phyloP scores from a whole-genome alignment of 208 protist genomes.

The Dictyostelium gargantuum region DNA sequence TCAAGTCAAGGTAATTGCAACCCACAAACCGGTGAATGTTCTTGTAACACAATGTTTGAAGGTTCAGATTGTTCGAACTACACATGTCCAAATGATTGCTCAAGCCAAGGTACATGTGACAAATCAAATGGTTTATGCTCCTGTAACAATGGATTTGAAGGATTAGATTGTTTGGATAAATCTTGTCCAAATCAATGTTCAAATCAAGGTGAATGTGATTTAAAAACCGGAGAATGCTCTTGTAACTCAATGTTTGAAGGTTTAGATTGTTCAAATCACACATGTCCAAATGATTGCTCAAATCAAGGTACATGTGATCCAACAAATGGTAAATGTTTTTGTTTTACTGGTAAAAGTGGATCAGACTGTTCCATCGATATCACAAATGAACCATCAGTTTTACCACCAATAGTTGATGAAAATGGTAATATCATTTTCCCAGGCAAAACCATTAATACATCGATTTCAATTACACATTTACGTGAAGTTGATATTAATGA shows the following conservation, averaged over 20 bases:
- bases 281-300: not conserved
- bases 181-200: too few relatives aligned
- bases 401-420: not conserved
- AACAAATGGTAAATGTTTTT: not conserved
- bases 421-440: not conserved
- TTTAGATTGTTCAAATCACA: not conserved
- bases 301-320: constrained; percentile 11
- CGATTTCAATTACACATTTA: not conserved
- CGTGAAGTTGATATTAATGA: not conserved
- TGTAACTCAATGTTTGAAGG: not conserved
- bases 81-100: too few relatives aligned
- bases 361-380: not conserved
- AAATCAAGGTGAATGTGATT: not conserved
- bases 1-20: too few relatives aligned
- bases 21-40: too few relatives aligned
- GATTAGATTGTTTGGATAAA: too few relatives aligned
- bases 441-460: not conserved
- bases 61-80: too few relatives aligned
- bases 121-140: too few relatives aligned
- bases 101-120: too few relatives aligned
- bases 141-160: too few relatives aligned
- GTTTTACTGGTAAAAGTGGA: not conserved
- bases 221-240: not conserved
- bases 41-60: too few relatives aligned
- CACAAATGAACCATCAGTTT: not conserved